phyloP scores from a whole-genome alignment of 1,284 basidiomycete genomes.

The Malassezia sp. region DNA sequence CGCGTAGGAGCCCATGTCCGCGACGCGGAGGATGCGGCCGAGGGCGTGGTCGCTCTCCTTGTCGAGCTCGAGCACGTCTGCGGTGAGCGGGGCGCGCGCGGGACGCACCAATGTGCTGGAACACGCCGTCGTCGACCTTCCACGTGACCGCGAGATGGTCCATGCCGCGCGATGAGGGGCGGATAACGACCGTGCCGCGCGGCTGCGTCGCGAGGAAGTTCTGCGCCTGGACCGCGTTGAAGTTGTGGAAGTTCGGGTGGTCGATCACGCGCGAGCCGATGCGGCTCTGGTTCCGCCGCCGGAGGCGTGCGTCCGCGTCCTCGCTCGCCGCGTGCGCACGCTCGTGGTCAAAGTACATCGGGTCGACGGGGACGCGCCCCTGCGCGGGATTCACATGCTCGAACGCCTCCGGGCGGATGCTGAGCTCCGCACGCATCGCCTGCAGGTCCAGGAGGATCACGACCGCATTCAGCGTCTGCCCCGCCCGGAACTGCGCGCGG shows the following conservation, averaged over 20 bases:
- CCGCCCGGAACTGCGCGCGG: constrained; percentile 44
- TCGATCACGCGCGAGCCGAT: constrained; percentile 69
- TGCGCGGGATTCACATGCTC: constrained; percentile 57
- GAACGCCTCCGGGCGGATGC: constrained; percentile 63
- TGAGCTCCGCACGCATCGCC: constrained; percentile 64
- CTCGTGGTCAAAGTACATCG: constrained; percentile 58
- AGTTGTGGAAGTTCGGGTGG: constrained; percentile 96
- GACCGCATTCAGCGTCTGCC: constrained; percentile 69
- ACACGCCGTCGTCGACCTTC: constrained; percentile 95
- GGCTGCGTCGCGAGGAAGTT: constrained; percentile 77
- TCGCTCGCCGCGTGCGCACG: constrained; percentile 63
- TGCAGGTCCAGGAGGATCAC: constrained; percentile 62
- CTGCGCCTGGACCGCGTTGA: constrained; percentile 83
- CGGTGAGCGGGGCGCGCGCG: no score
- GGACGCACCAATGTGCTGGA: constrained; percentile 96
- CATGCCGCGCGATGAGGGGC: constrained; percentile 84
- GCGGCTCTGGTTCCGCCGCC: constrained; percentile 60
- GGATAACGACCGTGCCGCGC: constrained; percentile 63
- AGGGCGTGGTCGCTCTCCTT: constrained; percentile 61
- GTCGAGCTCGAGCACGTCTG: constrained; percentile 72
- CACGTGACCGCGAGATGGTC: constrained; percentile 95
- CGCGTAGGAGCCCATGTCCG: constrained; percentile 66
- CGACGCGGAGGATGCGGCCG: constrained; percentile 63
- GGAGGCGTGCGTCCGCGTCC: constrained; percentile 64
- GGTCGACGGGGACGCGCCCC: constrained; percentile 57